Base-by-base conservation (phyloP, 805 yeast genomes). In the Ogataea neopini region DNA sequence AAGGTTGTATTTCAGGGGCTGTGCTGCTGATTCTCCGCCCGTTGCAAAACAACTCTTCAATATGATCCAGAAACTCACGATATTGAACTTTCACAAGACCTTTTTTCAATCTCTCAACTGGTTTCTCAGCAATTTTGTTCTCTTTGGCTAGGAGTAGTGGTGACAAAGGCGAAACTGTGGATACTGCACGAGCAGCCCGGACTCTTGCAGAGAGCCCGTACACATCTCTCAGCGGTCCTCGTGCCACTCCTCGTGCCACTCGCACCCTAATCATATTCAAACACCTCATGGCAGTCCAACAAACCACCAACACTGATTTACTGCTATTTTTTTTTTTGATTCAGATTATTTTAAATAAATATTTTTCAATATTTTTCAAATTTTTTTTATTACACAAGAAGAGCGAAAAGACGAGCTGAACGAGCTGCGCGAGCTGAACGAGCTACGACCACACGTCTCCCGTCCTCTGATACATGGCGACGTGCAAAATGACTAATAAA, bases 61-160 rank as follows among this genome's bases (percentile, higher is more conserved):
- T 15, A 7, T 6, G 23, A 22, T 22, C 33, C 6, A 39, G 15
- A 39, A 39, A 17, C 22, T 17, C 42, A 13, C 18, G 15, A 33
- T 39, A 26, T 13, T 39, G 42, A 4, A 39, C 17, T 17, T 28
- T 26, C 25, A 11, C 15, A 28, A 36, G 10, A 15, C 28, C 33
- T 19, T n/a, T 11, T 8, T 25, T 39, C 19, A 26, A 19, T 3
- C 19, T 7, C 6, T 9, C 32, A 22, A 11, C 18, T 7, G 28
- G 18, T 9, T 15, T 39, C 33, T 39, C 34, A 4, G 42, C 42
- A 17, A 7, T 39, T 17, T 25, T 33, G 42, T 39, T 39, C 25
- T 25, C 25, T 10, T 3, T n/a, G 4, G 42, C 42, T 32, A 39
- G n/a, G n/a, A n/a, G n/a, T n/a, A n/a, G n/a, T n/a, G n/a, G 4